Conservation (phyloP, 148 eudicot species). For the Diospyros kaki region DNA sequence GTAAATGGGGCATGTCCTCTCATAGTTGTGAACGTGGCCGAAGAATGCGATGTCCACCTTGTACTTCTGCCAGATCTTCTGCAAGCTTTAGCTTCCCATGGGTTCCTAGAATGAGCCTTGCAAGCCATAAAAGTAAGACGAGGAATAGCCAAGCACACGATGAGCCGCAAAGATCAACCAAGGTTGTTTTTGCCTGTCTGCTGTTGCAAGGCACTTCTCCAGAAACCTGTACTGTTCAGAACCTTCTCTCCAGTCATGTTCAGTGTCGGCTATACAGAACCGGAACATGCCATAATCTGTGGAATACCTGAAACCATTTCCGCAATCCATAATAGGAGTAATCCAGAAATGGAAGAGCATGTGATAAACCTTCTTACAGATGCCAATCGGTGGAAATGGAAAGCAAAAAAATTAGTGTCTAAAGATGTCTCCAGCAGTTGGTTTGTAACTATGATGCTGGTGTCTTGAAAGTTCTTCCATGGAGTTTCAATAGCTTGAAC, state of each 20-base stretch:
- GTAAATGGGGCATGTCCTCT: too few relatives aligned
- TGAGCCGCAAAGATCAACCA: slow-evolving; percentile 79
- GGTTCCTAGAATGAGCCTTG: slow-evolving; percentile 80
- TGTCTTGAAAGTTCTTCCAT: too few relatives aligned
- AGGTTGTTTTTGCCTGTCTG: slow-evolving; percentile 70
- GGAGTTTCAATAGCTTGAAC: too few relatives aligned
- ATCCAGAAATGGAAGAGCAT: too few relatives aligned
- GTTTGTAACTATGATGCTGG: too few relatives aligned
- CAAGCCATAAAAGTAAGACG: slow-evolving; percentile 45
- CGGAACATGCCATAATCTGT: slow-evolving; percentile 82
- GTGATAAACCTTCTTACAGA: too few relatives aligned
- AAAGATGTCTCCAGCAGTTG: too few relatives aligned
- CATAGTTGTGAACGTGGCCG: too few relatives aligned
- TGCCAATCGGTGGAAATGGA: too few relatives aligned
- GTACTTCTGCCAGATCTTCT: slow-evolving; percentile 74
- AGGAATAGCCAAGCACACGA: slow-evolving; percentile 84
- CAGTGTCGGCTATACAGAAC: slow-evolving; percentile 78
- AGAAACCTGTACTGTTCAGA: slow-evolving; percentile 71
- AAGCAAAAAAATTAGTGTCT: too few relatives aligned
- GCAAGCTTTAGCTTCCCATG: slow-evolving; percentile 76
- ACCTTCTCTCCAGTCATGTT: slow-evolving; percentile 88
- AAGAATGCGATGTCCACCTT: slow-evolving; percentile 71
- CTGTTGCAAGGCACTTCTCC: slow-evolving; percentile 60
- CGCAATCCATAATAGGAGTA: neutral
- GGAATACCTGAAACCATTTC: slow-evolving; percentile 41